Conservation (phyloP, 192 early-diverging fungal genomes). For the Helicostylum pulchrum region DNA sequence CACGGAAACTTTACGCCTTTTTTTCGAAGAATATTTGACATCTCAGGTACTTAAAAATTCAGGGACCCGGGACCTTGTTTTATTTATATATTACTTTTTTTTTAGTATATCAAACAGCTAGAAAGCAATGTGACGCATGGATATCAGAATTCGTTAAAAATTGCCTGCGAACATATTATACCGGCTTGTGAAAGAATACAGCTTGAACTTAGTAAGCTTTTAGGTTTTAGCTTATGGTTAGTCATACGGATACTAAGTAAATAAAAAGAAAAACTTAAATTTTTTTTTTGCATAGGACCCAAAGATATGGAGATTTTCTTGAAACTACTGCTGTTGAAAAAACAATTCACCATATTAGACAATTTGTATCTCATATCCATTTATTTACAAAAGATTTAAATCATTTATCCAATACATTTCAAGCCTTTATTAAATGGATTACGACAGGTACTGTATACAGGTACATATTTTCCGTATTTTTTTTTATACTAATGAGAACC, state of each 20-base stretch:
- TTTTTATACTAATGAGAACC: neutral
- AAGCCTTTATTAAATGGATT: constrained; percentile 10
- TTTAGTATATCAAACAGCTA: constrained; percentile 2
- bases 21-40: constrained; percentile 8
- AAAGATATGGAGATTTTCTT: constrained; percentile 4
- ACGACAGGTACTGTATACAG: constrained; percentile 1
- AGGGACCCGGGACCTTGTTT: neutral
- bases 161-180: constrained; percentile 1
- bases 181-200: constrained; percentile 10
- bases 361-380: neutral
- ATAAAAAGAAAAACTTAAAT: too few relatives aligned
- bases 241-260: neutral
- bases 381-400: neutral
- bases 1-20: neutral
- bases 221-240: constrained; percentile 7
- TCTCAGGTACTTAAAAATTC: neutral
- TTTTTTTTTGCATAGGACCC: neutral
- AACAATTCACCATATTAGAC: neutral
- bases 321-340: neutral
- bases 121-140: constrained; percentile 2
- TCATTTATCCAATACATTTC: neutral
- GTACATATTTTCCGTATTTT: neutral
- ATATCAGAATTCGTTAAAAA: neutral
- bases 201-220: neutral
- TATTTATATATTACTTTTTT: neutral